Evolutionary conservation across 2,329 filamentous ascomycete genomes (phyloP), one percentile per base, ranked within the genome.

Genomic region (Ceratocystis papillata): DNA sequence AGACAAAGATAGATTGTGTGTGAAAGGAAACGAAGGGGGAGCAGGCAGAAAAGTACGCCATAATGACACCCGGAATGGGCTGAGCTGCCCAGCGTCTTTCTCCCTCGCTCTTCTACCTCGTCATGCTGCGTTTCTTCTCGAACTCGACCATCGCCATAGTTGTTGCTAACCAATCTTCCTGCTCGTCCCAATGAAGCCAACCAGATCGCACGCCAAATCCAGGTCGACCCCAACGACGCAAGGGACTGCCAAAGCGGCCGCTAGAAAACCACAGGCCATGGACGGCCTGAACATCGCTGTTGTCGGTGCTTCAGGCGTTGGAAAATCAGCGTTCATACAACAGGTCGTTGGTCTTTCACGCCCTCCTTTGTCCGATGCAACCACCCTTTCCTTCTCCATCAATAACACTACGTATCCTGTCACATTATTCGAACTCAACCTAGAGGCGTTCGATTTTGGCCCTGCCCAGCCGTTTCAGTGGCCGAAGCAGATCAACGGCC

Each of bases 291-390:
- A 84, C 72, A 84, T 88, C 70, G 84, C 83, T 71, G 79, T 88
- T 68, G 84, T 88, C 73, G 86, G 86, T 71, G 81, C 83, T 73
- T 78, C 80, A 70, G 84, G 84, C 68, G 85, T 86, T 61, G 86
- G 86, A 70, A 88, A 88, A 74, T 87, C 84, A 63, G 81, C 84
- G 60, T 86, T 87, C 71, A 83, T 88, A 71, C 84, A 87, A 74
- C 81, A 80, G 59, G 82, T 84, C 65, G 77, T 86, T 69, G 81
- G 83, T 65, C 75, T 86, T 25, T 74, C 79, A 48, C 76, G 79
- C 22, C 77, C 79, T 8, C 81, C 84, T 41, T 79, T 78, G 62
- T 77, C 79, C 25, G 81, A 81, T 72, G 77, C 81, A 65, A 83
- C 83, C 46, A 82, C 78, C 69, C 77, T 82, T 65, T 83, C 81